phyloP scores from a whole-genome alignment of 2,329 filamentous ascomycete genomes.

The Ceratocystis variospora region DNA sequence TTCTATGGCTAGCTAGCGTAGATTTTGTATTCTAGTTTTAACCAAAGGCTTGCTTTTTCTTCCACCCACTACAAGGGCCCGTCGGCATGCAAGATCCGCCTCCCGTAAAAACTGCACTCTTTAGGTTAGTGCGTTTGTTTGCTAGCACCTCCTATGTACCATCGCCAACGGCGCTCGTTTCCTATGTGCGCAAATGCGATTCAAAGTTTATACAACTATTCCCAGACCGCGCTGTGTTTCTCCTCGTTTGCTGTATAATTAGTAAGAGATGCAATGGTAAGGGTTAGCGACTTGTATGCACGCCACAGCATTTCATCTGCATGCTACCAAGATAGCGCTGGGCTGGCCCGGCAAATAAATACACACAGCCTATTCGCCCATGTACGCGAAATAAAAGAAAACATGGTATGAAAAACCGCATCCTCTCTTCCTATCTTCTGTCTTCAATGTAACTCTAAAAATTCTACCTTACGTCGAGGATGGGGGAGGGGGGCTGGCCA shows the following conservation, averaged over 20 bases:
- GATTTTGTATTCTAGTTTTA: too few species aligned
- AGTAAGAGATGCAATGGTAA: background rate
- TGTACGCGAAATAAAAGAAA: too few species aligned
- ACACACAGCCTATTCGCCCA: too few species aligned
- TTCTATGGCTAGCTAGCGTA: too few species aligned
- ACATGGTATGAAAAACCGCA: background rate
- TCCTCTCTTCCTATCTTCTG: background rate
- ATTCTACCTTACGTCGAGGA: background rate
- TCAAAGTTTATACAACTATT: background rate
- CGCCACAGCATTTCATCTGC: background rate
- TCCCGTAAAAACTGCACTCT: too few species aligned
- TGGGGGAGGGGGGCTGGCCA: too few species aligned
- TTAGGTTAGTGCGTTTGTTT: background rate
- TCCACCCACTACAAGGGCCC: too few species aligned
- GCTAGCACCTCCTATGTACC: background rate
- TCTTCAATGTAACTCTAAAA: background rate
- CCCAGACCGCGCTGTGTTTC: background rate
- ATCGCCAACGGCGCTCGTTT: background rate
- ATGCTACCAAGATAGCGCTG: background rate
- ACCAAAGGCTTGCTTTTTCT: too few species aligned
- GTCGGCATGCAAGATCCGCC: too few species aligned
- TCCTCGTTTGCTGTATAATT: background rate
- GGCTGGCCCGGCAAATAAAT: too few species aligned
- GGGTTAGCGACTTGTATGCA: background rate
- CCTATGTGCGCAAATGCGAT: background rate